Base-by-base conservation (phyloP, 2,329 filamentous ascomycete species). In the Fusarium bactridioides region DNA sequence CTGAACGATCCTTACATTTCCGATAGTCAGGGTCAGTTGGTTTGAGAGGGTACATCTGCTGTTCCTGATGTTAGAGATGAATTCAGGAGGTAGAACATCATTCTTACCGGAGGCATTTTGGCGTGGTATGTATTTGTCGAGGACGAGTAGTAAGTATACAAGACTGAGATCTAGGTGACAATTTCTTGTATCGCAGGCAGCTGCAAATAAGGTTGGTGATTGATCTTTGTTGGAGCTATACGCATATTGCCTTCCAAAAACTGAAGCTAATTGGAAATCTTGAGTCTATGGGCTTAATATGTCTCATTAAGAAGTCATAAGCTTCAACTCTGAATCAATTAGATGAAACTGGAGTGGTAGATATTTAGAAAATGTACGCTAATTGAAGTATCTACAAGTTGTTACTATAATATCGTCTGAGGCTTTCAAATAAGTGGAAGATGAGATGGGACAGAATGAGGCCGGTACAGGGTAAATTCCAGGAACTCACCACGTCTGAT, bases 231-330 rank as follows among this genome's bases (percentile, higher is more conserved):
- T 13, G 21, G 13, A 21, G 11, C 37, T 21, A 40, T 21, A 7
- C 12, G 11, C 19, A 21, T 40, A 40, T 40, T 40, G 37, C 11
- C 19, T 40, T 40, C 7, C 19, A 40, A 40, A 40, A 21, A 12
- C 37, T 6, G 21, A 40, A 40, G 37, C 21, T 21, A 21, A 13
- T 40, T 13, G 0, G 37, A 8, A 21, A 8, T 12, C 18, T 21
- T 40, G 12, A 8, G 11, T 5, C 0, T 3, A 40, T 21, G 1
- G 13, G 19, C 19, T 9, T 13, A 0, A 9, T 9, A 13, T 40
- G 12, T 21, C 11, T 40, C 7, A 1, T 21, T 1, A 11, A 40
- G 37, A 21, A 0, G 37, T 6, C 7, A 21, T 21, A 40, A 40
- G 19, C 12, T 40, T 21, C 5, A 12, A 40, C 12, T 40, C 37